Evolutionary conservation across 2,329 filamentous ascomycete species (phyloP), one percentile per base, ranked within the genome.

Genomic region (Xylariaceae sp.): DNA sequence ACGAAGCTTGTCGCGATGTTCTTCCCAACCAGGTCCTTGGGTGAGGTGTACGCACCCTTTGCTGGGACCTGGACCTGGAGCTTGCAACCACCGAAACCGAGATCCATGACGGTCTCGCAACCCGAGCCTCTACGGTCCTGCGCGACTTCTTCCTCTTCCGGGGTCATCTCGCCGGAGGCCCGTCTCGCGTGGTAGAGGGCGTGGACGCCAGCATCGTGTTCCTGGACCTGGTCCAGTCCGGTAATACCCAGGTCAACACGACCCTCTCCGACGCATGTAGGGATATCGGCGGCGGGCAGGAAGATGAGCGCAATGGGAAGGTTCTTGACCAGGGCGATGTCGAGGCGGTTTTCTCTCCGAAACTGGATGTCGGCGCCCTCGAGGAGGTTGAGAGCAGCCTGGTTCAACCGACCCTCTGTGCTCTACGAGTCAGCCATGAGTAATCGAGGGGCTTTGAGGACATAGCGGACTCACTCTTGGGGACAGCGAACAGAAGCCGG

Each of bases 291-390:
- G 44, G 93, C 94, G 35, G 94, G 94, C 30, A 99, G 88, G 80
- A 99, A 99, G 72, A 99, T 87, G 62, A 99, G 89, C 13, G 94
- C 94, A 69, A 99, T 91, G 42, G 90, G 90, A 34, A 94, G 86
- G 77, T 99, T 99, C 81, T 97, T 96, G 72, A 97, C 94, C 30
- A 99, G 87, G 13, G 94, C 94, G 72, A 99, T 97, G 75, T 99
- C 94, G 70, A 97, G 89, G 60, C 94, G 88, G 74, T 89, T 92
- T 80, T 97, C 92, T 72, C 94, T 88, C 74, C 90, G 88, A 80
- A 99, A 99, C 75, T 99, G 92, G 69, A 99, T 93, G 75, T 99
- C 94, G 70, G 89, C 91, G 66, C 94, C 94, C 71, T 92, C 83
- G 57, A 99, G 88, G 55, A 99, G 87, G 74, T 97, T 92, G 54